Evolutionary conservation across 2,329 filamentous ascomycete genomes (phyloP).

Genomic region (Canariomyces notabilis): DNA sequence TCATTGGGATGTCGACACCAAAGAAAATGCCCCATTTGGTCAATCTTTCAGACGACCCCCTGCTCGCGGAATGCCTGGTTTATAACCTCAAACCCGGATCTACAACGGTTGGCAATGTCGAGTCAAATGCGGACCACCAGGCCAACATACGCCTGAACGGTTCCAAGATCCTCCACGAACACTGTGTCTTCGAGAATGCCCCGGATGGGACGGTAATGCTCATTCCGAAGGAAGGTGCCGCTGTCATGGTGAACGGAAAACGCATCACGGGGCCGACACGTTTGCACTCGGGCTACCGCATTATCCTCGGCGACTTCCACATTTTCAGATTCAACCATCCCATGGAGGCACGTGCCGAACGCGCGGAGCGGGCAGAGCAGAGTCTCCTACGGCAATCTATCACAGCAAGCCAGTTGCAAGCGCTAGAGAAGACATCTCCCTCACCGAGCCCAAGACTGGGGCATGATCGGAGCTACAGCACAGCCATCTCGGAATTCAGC

Average conservation of each 20-base stretch:
- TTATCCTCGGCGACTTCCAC: constrained; percentile 96
- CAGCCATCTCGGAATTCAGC: constrained; percentile 71
- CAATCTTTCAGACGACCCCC: constrained; percentile 89
- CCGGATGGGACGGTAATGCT: constrained; percentile 89
- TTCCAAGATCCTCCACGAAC: constrained; percentile 83
- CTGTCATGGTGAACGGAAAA: constrained; percentile 96
- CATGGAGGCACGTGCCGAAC: constrained; percentile 87
- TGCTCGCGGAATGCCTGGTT: constrained; percentile 91
- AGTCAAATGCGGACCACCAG: constrained; percentile 67
- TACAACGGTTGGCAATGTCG: constrained; percentile 91
- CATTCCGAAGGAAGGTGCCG: constrained; percentile 82
- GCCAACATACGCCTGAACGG: constrained; percentile 93
- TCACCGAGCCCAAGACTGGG: constrained; percentile 54
- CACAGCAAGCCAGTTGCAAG: constrained; percentile 56
- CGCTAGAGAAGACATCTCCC: constrained; percentile 51
- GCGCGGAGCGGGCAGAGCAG: constrained; percentile 72
- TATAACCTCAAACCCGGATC: constrained; percentile 96
- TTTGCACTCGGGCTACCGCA: constrained; percentile 84
- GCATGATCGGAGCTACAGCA: constrained; percentile 78
- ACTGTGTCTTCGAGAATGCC: constrained; percentile 87
- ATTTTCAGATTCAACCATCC: constrained; percentile 99
- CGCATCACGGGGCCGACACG: constrained; percentile 81
- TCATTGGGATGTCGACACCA: constrained; percentile 88
- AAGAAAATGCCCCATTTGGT: constrained; percentile 99
- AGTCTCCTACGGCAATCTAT: constrained; percentile 82